Evolutionary conservation across 2,329 filamentous ascomycete genomes (phyloP), one percentile per base, ranked within the genome.

Genomic region (Aspergillus pseudoviridinutans): DNA sequence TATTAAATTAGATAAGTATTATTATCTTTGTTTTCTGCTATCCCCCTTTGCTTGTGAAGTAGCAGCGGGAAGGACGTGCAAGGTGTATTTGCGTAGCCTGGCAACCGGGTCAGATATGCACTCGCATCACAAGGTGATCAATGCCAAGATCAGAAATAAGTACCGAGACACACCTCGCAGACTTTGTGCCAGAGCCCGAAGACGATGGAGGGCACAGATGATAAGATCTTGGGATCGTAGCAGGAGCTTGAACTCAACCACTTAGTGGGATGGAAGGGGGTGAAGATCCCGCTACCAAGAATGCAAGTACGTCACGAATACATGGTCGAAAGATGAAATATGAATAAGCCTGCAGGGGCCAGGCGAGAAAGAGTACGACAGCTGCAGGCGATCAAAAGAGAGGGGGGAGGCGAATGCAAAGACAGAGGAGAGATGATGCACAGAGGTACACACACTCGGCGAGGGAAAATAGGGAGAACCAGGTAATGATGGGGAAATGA

Each of bases 241-340:
- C 46, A 41, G 52, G 57, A 60, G 51, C 54, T 56, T 56, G 50
- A 28, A 25, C 42, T 42, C 51, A 55, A 58, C 50, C 54, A 55
- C 47, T 56, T 38, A 53, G 54, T 61, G 59, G 59, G 57, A 61
- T 62, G 61, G 61, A 38, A 41, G 50, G 32, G 49, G 58, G 56
- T 55, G 55, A 59, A 57, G 54, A 60, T 59, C 61, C 64, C 64
- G 62, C 61, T 64, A 64, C 61, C 57, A 67, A 50, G 64, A 68
- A 68, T 66, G 66, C 57, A 55, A 50, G 58, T 65, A 64, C 63
- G 63, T 67, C 66, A 68, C 62, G 56, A 55, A 61, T 60, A 58
- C 66, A 68, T 68, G 61, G 53, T 64, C 61, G 51, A 56, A 55
- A 29, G 50, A 41, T 38, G 51, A 27, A 53, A 54, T 42, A 50